These are phyloP conservation scores for Ceratocystis papillata DNA, from an alignment of 2,329 filamentous ascomycete species.

Conservation along the genomic window DNA sequence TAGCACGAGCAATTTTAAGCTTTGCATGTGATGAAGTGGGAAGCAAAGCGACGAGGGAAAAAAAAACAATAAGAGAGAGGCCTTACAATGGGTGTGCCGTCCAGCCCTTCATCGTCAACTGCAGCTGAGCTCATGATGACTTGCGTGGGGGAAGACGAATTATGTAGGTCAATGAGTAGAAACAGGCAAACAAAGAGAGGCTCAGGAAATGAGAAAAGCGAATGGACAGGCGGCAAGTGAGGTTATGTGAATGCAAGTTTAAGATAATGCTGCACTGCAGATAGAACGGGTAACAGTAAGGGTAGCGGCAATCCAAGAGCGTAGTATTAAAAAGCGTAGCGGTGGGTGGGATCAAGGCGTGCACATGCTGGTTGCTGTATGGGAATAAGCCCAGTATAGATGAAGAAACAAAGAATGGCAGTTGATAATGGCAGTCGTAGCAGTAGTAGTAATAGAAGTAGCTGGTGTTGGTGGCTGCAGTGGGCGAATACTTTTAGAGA, in stretches of 20 bases:
- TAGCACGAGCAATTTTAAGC: constrained; percentile 30
- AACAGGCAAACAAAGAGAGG: not conserved
- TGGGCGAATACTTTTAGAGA: not conserved
- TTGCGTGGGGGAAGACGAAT: not conserved
- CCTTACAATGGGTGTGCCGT: constrained; percentile 65
- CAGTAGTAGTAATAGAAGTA: not conserved
- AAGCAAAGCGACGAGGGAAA: not conserved
- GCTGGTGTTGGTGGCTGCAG: not conserved
- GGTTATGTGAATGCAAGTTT: constrained; percentile 19
- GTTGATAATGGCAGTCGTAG: not conserved
- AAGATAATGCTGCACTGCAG: constrained; percentile 17
- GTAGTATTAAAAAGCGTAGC: not conserved
- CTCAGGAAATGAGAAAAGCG: not conserved
- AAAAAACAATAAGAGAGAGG: not conserved
- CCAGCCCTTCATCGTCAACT: constrained; percentile 45
- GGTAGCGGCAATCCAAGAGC: not conserved
- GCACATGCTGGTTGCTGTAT: constrained; percentile 7
- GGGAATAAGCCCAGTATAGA: not conserved
- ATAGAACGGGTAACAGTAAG: constrained; percentile 6
- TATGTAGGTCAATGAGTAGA: not conserved
- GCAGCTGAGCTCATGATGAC: constrained; percentile 24
- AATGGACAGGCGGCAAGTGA: not conserved
- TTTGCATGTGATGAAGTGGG: not conserved
- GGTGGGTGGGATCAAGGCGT: constrained; percentile 10
- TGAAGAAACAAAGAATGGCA: not conserved